A percentile compares a stretch with the other conserved stretches of the same genome.
These are phyloP conservation scores for Linum usitatissimum DNA, from an alignment of 345 rosid genomes.

Conservation along the genomic window DNA sequence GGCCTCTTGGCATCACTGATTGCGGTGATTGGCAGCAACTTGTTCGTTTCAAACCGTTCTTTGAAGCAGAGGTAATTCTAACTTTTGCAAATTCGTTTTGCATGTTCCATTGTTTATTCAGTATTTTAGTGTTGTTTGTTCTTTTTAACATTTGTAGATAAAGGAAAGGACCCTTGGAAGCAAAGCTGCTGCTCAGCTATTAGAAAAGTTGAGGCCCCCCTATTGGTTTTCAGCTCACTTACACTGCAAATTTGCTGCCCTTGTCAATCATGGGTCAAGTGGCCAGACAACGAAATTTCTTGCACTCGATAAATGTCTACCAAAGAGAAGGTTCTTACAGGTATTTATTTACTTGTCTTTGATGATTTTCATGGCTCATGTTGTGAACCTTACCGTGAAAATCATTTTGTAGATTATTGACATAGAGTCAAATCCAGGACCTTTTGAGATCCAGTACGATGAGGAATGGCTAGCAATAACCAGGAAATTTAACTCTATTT, in stretches of 20 bases:
- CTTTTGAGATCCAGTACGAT: conserved; percentile 60
- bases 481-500: conserved; percentile 43
- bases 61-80: conserved; percentile 54
- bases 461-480: conserved; percentile 88
- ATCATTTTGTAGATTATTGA: conserved; percentile 49
- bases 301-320: conserved; percentile 82
- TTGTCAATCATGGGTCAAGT: conserved; percentile 65
- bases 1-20: conserved; percentile 91
- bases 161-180: conserved; percentile 62
- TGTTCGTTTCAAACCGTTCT: conserved; percentile 40
- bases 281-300: conserved; percentile 78
- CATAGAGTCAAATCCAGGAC: conserved; percentile 71
- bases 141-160: conserved; percentile 30
- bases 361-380: conserved; percentile 17
- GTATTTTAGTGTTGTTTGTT: not conserved
- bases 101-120: not conserved
- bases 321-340: conserved; percentile 67
- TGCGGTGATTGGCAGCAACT: conserved; percentile 61
- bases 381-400: conserved; percentile 3
- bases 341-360: conserved; percentile 21
- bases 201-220: conserved; percentile 60
- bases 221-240: conserved; percentile 97
- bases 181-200: conserved; percentile 74
- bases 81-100: not conserved
- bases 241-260: conserved; percentile 82